Percentiles rank a stretch among this genome's conserved stretches.
Conservation (phyloP, 768 basidiomycete species). For the Podaxis rugospora region DNA sequence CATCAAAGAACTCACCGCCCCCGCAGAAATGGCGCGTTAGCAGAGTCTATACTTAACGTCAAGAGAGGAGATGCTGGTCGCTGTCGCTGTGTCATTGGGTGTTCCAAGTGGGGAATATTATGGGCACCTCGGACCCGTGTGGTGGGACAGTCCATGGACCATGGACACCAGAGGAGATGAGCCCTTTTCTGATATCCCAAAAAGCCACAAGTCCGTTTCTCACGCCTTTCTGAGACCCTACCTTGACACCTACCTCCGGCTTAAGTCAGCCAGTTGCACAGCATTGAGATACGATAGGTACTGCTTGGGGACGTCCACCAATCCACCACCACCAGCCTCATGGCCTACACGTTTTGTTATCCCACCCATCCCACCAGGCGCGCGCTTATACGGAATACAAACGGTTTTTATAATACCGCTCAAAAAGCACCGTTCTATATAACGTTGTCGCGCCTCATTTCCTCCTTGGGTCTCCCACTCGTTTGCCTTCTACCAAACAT, state of each 20-base stretch:
- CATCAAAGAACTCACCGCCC: neutral
- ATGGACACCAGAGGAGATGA: neutral
- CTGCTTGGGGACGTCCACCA: neutral
- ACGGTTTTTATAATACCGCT: neutral
- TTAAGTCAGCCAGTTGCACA: neutral
- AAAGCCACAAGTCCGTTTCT: neutral
- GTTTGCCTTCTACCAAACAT: neutral
- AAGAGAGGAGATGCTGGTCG: neutral
- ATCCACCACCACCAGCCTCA: constrained; percentile 1
- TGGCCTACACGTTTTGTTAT: constrained; percentile 7
- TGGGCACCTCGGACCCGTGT: neutral
- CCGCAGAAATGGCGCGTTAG: neutral
- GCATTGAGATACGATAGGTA: neutral
- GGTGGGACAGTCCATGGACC: neutral
- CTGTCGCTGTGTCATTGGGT: neutral
- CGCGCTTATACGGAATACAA: constrained; percentile 8
- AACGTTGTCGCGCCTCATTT: neutral
- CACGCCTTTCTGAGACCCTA: neutral
- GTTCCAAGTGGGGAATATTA: neutral
- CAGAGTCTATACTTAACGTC: too few species aligned
- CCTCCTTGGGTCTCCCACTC: neutral
- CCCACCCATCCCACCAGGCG: neutral
- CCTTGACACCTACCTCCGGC: too few species aligned
- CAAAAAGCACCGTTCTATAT: neutral
- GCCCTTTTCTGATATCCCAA: neutral